A percentile compares a stretch with the other conserved stretches of the same genome.
Evolutionary conservation across 2,329 filamentous ascomycete genomes (phyloP).

Genomic region (Periconia sp.): DNA sequence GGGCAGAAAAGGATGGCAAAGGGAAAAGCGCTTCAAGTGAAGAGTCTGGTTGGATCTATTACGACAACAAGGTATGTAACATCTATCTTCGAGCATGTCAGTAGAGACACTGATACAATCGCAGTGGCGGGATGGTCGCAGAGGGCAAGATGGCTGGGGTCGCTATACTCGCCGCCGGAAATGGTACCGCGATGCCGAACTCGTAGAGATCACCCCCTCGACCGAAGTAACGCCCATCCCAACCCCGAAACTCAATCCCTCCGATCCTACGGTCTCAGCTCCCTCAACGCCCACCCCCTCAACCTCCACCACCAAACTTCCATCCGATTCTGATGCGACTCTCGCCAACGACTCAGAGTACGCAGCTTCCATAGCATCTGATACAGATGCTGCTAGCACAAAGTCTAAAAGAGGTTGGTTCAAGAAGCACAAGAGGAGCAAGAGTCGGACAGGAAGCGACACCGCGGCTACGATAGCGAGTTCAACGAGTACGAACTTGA

Average conservation of each 20-base stretch:
- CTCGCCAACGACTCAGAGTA: slow-evolving; percentile 34
- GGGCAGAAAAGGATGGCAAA: slow-evolving; percentile 55
- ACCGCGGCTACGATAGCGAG: slow-evolving; percentile 38
- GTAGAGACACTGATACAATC: slow-evolving; percentile 15
- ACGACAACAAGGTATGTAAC: slow-evolving; percentile 85
- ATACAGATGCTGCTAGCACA: slow-evolving; percentile 39
- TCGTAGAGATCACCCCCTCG: slow-evolving; percentile 72
- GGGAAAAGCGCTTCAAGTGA: slow-evolving; percentile 46
- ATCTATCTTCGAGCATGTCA: background rate
- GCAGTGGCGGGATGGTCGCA: slow-evolving; percentile 87
- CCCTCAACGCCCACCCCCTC: slow-evolving; percentile 16
- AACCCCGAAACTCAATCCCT: slow-evolving; percentile 43
- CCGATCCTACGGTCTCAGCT: slow-evolving; percentile 30
- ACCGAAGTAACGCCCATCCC: slow-evolving; percentile 53
- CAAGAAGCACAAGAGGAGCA: slow-evolving; percentile 35
- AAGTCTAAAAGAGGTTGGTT: slow-evolving; percentile 45
- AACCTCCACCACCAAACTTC: slow-evolving; percentile 21
- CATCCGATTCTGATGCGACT: slow-evolving; percentile 32
- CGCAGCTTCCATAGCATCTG: slow-evolving; percentile 29
- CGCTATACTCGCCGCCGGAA: slow-evolving; percentile 91
- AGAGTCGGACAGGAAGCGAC: slow-evolving; percentile 33
- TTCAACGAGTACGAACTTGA: slow-evolving; percentile 34
- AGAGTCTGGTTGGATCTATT: slow-evolving; percentile 92
- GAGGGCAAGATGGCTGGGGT: slow-evolving; percentile 89
- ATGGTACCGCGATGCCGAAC: slow-evolving; percentile 95